These are phyloP conservation scores for Pichia sp. DNA, from an alignment of 1,139 yeast genomes.

Conservation along the genomic window DNA sequence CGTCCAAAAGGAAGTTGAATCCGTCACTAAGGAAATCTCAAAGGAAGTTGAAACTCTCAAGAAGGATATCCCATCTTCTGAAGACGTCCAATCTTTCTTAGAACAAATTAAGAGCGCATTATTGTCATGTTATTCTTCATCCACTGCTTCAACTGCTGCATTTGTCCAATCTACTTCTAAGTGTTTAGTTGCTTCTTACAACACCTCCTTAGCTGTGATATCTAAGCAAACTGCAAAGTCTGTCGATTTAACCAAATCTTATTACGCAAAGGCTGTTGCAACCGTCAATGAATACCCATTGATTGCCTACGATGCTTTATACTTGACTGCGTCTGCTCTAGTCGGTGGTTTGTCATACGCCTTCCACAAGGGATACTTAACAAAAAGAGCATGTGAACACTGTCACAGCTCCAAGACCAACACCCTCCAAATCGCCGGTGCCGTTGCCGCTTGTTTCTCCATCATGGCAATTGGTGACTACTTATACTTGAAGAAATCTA, in stretches of 20 bases:
- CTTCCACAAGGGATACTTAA: slow-evolving; percentile 10
- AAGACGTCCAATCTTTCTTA: slow-evolving; percentile 1
- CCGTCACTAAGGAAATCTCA: neutral
- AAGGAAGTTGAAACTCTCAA: neutral
- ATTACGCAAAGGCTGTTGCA: neutral
- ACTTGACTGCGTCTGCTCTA: slow-evolving; percentile 6
- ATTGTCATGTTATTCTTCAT: neutral
- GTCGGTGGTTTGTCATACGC: slow-evolving; percentile 10
- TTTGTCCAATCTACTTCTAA: neutral
- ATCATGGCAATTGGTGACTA: slow-evolving; percentile 18
- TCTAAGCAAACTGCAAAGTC: slow-evolving; percentile 1
- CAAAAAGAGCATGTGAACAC: slow-evolving; percentile 7
- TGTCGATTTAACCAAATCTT: slow-evolving; percentile 4
- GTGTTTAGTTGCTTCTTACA: neutral
- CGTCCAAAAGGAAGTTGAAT: neutral
- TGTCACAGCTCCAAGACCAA: slow-evolving; percentile 5
- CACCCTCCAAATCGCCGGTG: slow-evolving; percentile 8
- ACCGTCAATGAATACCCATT: slow-evolving; percentile 11
- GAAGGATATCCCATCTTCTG: slow-evolving; percentile 3
- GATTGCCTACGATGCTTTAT: slow-evolving; percentile 12
- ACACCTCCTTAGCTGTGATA: neutral
- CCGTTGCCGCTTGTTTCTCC: slow-evolving; percentile 9
- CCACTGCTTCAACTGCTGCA: neutral
- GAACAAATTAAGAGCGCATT: slow-evolving; percentile 1
- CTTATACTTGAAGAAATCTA: slow-evolving; percentile 13